Evolutionary conservation across 306 rosid genomes (phyloP).

Genomic region (Prosopis cineraria): DNA sequence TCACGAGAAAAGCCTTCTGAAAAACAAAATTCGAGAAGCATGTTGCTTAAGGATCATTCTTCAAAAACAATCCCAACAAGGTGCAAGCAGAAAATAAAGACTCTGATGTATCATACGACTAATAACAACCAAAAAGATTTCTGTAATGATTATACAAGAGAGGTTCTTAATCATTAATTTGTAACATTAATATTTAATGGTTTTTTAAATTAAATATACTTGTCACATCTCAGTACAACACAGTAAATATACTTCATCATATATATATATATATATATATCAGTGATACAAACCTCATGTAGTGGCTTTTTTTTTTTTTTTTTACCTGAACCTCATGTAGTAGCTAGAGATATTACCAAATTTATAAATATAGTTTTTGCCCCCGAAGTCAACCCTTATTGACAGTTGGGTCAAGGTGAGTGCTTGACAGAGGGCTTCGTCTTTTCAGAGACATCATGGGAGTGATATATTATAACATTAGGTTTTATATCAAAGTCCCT

Average conservation of each 20-base stretch:
- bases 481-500: conserved; percentile 52
- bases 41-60: neutral
- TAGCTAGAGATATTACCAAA: neutral
- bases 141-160: neutral
- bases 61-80: conserved; percentile 22
- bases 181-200: conserved; percentile 20
- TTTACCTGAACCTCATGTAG: neutral
- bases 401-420: conserved; percentile 17
- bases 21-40: too few relatives aligned
- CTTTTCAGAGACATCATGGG: conserved; percentile 31
- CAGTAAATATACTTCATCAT: conserved; percentile 9
- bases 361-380: neutral
- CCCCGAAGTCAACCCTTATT: neutral
- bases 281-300: conserved; percentile 2
- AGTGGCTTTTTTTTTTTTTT: too few relatives aligned
- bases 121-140: neutral
- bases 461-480: conserved; percentile 54
- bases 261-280: neutral
- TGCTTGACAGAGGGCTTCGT: conserved; percentile 23
- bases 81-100: conserved; percentile 17
- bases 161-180: conserved; percentile 23
- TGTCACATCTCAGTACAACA: conserved; percentile 2
- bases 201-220: neutral
- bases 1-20: neutral
- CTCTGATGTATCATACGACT: neutral